phyloP scores from a whole-genome alignment of 78 protist genomes.

The Dictyostelium capitatum region DNA sequence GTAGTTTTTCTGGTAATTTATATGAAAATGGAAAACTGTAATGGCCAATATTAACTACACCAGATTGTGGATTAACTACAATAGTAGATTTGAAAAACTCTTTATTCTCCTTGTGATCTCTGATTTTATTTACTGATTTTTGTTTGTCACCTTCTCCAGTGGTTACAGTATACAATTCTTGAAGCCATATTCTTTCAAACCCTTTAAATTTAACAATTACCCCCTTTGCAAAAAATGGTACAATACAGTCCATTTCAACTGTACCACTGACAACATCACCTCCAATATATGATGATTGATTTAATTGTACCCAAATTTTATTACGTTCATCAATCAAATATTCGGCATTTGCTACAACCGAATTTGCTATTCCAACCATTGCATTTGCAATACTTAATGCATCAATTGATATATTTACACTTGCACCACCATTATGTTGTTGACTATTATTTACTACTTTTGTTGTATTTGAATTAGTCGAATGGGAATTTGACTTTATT shows the following conservation, averaged over 20 bases:
- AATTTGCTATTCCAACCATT: background rate
- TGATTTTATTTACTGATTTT: slow-evolving; percentile 36
- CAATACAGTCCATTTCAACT: slow-evolving; percentile 54
- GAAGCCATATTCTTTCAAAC: slow-evolving; percentile 62
- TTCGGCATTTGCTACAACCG: background rate
- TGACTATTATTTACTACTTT: slow-evolving; percentile 5
- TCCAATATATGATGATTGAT: slow-evolving; percentile 66
- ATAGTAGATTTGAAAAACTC: slow-evolving; percentile 58
- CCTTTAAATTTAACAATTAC: slow-evolving; percentile 66
- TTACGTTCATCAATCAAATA: slow-evolving; percentile 30
- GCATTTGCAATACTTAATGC: background rate
- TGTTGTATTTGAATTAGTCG: too few relatives aligned
- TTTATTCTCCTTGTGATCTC: slow-evolving; percentile 64
- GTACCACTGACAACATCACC: slow-evolving; percentile 66
- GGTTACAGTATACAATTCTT: slow-evolving; percentile 57
- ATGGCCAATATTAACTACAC: slow-evolving; percentile 55
- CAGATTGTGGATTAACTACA: slow-evolving; percentile 27
- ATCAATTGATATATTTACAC: background rate
- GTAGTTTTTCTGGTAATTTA: slow-evolving; percentile 70
- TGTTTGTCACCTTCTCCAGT: slow-evolving; percentile 46
- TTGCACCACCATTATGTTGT: background rate
- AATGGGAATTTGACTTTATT: too few relatives aligned
- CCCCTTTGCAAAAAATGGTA: slow-evolving; percentile 80
- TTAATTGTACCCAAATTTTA: slow-evolving; percentile 48
- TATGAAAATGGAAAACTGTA: slow-evolving; percentile 69